Conservation (phyloP, 495 filamentous ascomycete genomes). For the Hypoxylon fragiforme region DNA sequence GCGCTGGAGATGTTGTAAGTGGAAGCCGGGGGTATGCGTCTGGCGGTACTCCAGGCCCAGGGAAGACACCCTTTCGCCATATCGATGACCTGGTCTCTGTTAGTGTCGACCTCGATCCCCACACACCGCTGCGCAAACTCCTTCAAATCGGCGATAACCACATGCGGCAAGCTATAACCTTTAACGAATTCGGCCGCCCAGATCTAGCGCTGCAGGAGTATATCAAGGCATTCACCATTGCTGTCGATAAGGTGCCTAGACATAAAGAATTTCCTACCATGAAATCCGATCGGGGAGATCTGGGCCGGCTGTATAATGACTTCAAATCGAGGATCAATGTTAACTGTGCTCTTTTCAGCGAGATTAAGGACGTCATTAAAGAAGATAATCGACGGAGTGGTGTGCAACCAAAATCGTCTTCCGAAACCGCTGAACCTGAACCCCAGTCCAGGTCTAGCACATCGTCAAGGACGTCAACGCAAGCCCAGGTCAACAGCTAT, state of each 20-base stretch:
- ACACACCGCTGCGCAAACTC: slow-evolving; percentile 52
- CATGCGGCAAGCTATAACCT: slow-evolving; percentile 55
- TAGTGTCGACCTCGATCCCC: slow-evolving; percentile 46
- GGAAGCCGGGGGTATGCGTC: neutral
- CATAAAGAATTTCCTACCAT: slow-evolving; percentile 67
- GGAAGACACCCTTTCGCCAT: slow-evolving; percentile 62
- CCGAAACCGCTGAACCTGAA: slow-evolving; percentile 1
- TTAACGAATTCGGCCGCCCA: slow-evolving; percentile 54
- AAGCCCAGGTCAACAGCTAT: slow-evolving; percentile 8
- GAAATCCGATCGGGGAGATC: slow-evolving; percentile 44
- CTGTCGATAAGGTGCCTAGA: slow-evolving; percentile 71
- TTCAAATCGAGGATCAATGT: slow-evolving; percentile 52
- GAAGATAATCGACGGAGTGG: slow-evolving; percentile 65
- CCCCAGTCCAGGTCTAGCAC: slow-evolving; percentile 1
- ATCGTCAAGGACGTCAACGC: slow-evolving; percentile 1
- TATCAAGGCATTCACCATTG: slow-evolving; percentile 75
- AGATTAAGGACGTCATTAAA: slow-evolving; percentile 68
- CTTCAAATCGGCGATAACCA: slow-evolving; percentile 53
- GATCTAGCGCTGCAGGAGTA: slow-evolving; percentile 67
- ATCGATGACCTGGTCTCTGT: slow-evolving; percentile 70
- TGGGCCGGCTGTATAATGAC: slow-evolving; percentile 53
- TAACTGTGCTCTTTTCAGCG: slow-evolving; percentile 50
- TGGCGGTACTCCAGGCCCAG: slow-evolving; percentile 14
- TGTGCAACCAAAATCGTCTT: slow-evolving; percentile 39
- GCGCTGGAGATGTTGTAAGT: neutral